Conservation (phyloP, 2,329 filamentous ascomycete genomes). For the Apiospora hydei region DNA sequence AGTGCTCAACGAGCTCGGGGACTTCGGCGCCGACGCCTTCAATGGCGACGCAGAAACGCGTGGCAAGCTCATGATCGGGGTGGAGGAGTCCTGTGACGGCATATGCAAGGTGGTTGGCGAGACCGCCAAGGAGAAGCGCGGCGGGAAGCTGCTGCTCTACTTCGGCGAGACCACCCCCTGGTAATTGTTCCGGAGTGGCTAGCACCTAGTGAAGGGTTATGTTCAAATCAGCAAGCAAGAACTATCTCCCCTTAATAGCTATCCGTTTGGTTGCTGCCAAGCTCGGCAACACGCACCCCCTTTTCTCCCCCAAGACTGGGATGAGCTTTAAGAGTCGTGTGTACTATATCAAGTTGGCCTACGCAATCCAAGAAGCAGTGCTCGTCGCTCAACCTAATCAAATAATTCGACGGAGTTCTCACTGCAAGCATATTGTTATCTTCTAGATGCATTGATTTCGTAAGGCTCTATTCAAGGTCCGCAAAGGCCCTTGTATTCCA, state of each 20-base stretch:
- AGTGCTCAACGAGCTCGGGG: slow-evolving; percentile 52
- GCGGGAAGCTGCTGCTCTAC: slow-evolving; percentile 31
- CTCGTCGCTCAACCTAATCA: background rate
- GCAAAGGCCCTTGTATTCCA: slow-evolving; percentile 1
- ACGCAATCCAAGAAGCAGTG: too few species aligned
- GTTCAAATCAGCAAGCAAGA: too few species aligned
- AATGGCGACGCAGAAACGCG: background rate
- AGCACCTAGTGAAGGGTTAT: too few species aligned
- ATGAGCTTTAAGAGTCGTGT: background rate
- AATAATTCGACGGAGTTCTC: background rate
- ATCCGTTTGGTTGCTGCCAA: background rate
- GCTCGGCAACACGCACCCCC: background rate
- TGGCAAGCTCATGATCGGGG: slow-evolving; percentile 13
- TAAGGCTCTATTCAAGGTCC: slow-evolving; percentile 12
- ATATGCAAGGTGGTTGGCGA: slow-evolving; percentile 26
- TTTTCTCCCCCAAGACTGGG: background rate
- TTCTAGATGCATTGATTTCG: slow-evolving; percentile 3
- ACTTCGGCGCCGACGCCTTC: slow-evolving; percentile 29
- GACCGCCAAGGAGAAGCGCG: slow-evolving; percentile 29
- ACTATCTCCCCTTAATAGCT: too few species aligned
- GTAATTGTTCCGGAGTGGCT: background rate
- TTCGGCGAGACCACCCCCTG: slow-evolving; percentile 24
- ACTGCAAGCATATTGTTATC: background rate
- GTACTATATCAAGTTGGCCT: background rate
- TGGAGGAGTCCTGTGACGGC: slow-evolving; percentile 28